Base-by-base conservation (phyloP, 495 filamentous ascomycete species). In the Podospora australis region DNA sequence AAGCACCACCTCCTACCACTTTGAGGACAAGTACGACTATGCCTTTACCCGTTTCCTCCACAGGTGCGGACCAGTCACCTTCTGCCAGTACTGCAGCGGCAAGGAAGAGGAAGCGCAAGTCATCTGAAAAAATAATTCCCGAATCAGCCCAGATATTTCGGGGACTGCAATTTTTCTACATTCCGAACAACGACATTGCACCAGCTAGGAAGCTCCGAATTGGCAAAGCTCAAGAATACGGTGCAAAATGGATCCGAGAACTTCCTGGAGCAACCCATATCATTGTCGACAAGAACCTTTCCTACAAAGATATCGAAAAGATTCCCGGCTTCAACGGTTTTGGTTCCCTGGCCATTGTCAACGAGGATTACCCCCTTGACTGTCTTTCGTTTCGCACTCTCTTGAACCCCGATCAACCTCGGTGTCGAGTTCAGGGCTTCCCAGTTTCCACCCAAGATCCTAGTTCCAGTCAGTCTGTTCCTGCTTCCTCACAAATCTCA, bases 321-420 rank as follows among this genome's bases (percentile, higher is more conserved):
- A 70, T 77, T 44, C 65, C 94, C 6, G 77, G 78, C 21, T 42
- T 74, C 5, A 59, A 70, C 6, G 54, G 82, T 26, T 71, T 78
- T 3, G 74, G 80, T 48, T 59, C 68, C 55, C 48, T 57, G 17
- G 35, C 55, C 24, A 50, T 69, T 16, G 89, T 96, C 13, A 86
- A 89, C 49, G 87, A 92, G 43, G 65, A 70, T 2, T 98, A 89
- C 57, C 80, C 86, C 3, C 65, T 87, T 0, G 88, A 96, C 11
- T 96, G 90, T 46, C 79, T 92, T 26, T 67, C 70, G 23, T 84
- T 75, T 48, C 65, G 70, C 2, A 59, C 69, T 0, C 49, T 92
- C 0, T 58, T 90, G 3, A 77, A 81, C 49, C 67, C 79, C 3
- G 60, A 65, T 1, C 81, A 88, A 41, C 40, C 47, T 2, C 73